Conservation (phyloP, 148 eudicot genomes). For the Fagopyrum esculentum region DNA sequence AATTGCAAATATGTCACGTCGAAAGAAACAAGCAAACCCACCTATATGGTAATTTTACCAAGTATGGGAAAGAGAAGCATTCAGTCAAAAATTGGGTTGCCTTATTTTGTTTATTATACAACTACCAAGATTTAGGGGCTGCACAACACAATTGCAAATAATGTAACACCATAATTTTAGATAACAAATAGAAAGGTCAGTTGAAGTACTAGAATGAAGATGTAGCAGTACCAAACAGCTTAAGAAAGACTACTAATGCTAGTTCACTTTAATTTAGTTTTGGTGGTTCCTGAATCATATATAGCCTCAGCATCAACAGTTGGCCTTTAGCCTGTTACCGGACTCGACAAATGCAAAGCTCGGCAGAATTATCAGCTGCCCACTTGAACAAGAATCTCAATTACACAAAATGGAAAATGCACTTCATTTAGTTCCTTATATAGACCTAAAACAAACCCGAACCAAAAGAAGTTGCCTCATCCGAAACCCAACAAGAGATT, state of each 20-base stretch:
- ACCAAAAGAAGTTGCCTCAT: background rate
- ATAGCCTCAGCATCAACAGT: background rate
- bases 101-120: too few relatives aligned
- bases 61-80: too few relatives aligned
- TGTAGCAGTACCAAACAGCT: background rate
- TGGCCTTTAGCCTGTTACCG: background rate
- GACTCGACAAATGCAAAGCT: constrained; percentile 7
- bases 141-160: too few relatives aligned
- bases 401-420: constrained; percentile 11
- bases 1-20: too few relatives aligned
- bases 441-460: background rate
- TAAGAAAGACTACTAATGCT: background rate
- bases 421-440: background rate
- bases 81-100: too few relatives aligned
- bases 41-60: too few relatives aligned
- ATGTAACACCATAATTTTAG: too few relatives aligned
- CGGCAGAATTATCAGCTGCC: constrained; percentile 4
- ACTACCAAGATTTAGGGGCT: too few relatives aligned
- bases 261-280: background rate
- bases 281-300: constrained; percentile 4
- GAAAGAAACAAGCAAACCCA: too few relatives aligned
- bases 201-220: background rate
- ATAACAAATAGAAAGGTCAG: background rate
- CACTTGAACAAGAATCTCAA: constrained; percentile 9
- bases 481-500: background rate